Conservation (phyloP, 2,329 filamentous ascomycete genomes). For the Trematosphaeria pertusa region DNA sequence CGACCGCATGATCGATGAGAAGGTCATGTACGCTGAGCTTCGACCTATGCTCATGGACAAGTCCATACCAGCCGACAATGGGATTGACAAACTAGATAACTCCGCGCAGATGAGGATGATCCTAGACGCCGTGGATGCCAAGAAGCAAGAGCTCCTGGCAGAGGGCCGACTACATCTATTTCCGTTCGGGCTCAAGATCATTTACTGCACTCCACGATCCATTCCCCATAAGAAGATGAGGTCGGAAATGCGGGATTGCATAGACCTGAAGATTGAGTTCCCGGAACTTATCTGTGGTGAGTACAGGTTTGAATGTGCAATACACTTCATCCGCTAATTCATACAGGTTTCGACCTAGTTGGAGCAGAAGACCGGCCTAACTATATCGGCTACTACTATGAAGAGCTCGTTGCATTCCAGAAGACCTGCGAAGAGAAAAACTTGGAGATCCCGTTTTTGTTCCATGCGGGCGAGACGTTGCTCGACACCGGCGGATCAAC, state of each 20-base stretch:
- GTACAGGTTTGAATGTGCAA: constrained; percentile 18
- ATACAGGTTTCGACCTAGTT: constrained; percentile 70
- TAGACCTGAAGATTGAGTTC: constrained; percentile 65
- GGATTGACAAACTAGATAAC: constrained; percentile 61
- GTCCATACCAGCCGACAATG: constrained; percentile 66
- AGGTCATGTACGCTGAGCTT: constrained; percentile 75
- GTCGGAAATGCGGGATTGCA: constrained; percentile 65
- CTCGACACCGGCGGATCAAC: constrained; percentile 67
- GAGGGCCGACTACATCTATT: constrained; percentile 55
- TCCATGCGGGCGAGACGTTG: constrained; percentile 79
- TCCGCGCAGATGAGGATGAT: constrained; percentile 61
- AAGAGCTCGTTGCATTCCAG: constrained; percentile 65
- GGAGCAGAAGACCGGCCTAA: constrained; percentile 70
- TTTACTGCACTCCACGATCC: constrained; percentile 73
- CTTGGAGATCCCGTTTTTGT: constrained; percentile 73
- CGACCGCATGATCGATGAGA: constrained; percentile 67
- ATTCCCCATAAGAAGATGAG: constrained; percentile 59
- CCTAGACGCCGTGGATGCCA: constrained; percentile 58
- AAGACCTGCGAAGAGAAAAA: constrained; percentile 55
- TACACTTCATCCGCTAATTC: constrained; percentile 12
- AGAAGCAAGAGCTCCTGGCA: constrained; percentile 51
- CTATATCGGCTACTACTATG: constrained; percentile 63
- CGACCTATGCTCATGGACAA: constrained; percentile 74
- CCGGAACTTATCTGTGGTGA: constrained; percentile 69
- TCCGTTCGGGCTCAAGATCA: constrained; percentile 70